Evolutionary conservation across 164 flowering plant species (phyloP).

Genomic region (Macadamia tetraphylla): DNA sequence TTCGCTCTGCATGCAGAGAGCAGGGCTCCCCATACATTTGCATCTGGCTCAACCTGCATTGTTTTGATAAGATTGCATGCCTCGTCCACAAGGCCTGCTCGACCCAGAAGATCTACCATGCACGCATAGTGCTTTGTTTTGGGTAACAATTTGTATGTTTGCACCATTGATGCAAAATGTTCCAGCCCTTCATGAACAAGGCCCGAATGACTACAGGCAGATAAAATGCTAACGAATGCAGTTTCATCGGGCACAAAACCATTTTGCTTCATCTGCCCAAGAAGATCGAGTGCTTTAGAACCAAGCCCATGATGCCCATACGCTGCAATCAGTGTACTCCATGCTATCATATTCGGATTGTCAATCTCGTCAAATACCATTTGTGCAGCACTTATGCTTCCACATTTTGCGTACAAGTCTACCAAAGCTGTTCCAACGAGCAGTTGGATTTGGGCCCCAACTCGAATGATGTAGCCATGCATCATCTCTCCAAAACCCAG

Average conservation of each 20-base stretch:
- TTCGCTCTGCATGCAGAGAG: conserved; percentile 18
- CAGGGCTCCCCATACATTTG: conserved; percentile 22
- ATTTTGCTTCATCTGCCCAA: conserved; percentile 17
- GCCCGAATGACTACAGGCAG: conserved; percentile 29
- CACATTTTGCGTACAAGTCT: conserved; percentile 86
- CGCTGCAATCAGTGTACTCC: conserved; percentile 24
- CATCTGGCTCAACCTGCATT: conserved; percentile 17
- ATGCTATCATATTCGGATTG: conserved; percentile 10
- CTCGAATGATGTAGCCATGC: conserved; percentile 16
- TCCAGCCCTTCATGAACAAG: conserved; percentile 19
- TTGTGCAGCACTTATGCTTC: conserved; percentile 22
- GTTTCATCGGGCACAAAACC: conserved; percentile 21
- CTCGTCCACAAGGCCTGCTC: conserved; percentile 24
- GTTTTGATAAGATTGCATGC: conserved; percentile 14
- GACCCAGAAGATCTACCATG: conserved; percentile 27
- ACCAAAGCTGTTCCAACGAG: conserved; percentile 40
- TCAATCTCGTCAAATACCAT: conserved; percentile 12
- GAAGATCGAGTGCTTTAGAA: conserved; percentile 17
- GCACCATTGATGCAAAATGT: conserved; percentile 15
- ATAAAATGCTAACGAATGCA: conserved; percentile 18
- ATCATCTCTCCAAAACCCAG: conserved; percentile 18
- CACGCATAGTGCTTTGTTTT: conserved; percentile 25
- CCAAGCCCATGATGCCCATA: conserved; percentile 25
- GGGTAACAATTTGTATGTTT: conserved; percentile 3
- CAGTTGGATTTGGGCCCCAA: conserved; percentile 8